Conservation (phyloP, 169 alveolate genomes). For the Eimeria mitis region DNA sequence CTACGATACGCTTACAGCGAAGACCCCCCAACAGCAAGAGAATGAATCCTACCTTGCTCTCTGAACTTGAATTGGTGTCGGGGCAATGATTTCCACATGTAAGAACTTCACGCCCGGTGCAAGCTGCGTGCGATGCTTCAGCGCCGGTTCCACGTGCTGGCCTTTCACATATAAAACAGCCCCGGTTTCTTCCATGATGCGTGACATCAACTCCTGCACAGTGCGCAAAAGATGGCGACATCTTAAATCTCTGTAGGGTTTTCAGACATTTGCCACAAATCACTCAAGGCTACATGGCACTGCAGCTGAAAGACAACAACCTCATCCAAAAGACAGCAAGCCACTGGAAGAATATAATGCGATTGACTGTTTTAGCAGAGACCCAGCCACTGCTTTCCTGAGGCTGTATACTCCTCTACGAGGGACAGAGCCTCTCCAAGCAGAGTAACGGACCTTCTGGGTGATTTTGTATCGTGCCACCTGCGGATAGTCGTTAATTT, state of each 20-base stretch:
- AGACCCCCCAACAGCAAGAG: background rate
- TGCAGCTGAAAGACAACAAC: background rate
- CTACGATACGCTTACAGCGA: background rate
- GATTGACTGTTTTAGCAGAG: background rate
- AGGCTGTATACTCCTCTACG: background rate
- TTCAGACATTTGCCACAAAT: background rate
- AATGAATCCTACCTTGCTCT: constrained; percentile 87
- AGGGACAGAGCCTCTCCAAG: background rate
- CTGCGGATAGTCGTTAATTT: constrained; percentile 95
- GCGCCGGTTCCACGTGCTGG: constrained; percentile 88
- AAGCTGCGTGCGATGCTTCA: constrained; percentile 82
- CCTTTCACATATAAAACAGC: constrained; percentile 92
- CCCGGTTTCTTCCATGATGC: constrained; percentile 90
- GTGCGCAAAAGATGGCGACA: background rate
- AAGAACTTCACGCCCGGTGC: constrained; percentile 87
- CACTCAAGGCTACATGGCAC: background rate
- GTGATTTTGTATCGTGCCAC: constrained; percentile 92
- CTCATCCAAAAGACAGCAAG: background rate
- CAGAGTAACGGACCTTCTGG: constrained; percentile 85
- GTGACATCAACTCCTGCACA: constrained; percentile 87
- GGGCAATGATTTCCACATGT: constrained; percentile 91
- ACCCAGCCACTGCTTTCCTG: background rate
- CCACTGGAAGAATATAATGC: background rate
- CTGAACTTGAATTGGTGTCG: constrained; percentile 90
- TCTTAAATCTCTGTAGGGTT: background rate